A percentile compares a stretch with the other conserved stretches of the same genome.
Evolutionary conservation across 2,329 filamentous ascomycete genomes (phyloP).

Genomic region (Fusarium floridanum): DNA sequence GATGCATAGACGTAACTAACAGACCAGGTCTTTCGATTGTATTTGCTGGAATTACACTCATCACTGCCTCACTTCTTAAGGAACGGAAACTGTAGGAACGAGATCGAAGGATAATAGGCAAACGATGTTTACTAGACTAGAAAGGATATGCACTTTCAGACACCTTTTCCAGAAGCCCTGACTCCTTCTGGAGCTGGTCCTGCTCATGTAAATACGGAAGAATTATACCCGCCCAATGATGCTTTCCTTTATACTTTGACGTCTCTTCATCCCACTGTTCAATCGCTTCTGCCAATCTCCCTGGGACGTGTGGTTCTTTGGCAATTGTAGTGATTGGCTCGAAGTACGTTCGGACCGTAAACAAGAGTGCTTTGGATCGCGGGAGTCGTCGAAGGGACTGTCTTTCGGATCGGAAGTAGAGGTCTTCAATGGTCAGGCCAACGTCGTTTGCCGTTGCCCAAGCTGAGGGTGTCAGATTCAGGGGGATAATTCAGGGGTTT

Average conservation of each 20-base stretch:
- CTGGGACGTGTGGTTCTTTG: constrained; percentile 32
- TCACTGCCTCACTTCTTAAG: neutral
- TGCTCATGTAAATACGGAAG: constrained; percentile 32
- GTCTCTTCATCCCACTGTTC: constrained; percentile 34
- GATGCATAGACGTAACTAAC: neutral
- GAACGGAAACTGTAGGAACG: neutral
- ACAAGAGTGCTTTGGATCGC: constrained; percentile 23
- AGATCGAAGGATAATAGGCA: neutral
- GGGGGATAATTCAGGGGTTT: neutral
- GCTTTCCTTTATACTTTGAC: constrained; percentile 30
- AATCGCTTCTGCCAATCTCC: constrained; percentile 25
- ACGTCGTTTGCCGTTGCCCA: constrained; percentile 32
- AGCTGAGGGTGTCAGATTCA: constrained; percentile 14
- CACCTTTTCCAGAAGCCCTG: constrained; percentile 12
- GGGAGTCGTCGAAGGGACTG: constrained; percentile 35
- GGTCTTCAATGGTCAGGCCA: constrained; percentile 18
- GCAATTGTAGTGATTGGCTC: constrained; percentile 29
- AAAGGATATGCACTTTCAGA: constrained; percentile 26
- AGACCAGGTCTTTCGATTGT: neutral
- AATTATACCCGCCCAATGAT: constrained; percentile 32
- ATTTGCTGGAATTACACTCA: neutral
- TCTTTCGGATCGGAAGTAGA: constrained; percentile 38
- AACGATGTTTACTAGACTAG: neutral
- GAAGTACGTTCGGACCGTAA: constrained; percentile 35
- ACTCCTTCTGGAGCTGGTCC: constrained; percentile 19